Evolutionary conservation across 2,329 filamentous ascomycete species (phyloP), one percentile per base, ranked within the genome.

Genomic region (Pseudogymnoascus sp.): DNA sequence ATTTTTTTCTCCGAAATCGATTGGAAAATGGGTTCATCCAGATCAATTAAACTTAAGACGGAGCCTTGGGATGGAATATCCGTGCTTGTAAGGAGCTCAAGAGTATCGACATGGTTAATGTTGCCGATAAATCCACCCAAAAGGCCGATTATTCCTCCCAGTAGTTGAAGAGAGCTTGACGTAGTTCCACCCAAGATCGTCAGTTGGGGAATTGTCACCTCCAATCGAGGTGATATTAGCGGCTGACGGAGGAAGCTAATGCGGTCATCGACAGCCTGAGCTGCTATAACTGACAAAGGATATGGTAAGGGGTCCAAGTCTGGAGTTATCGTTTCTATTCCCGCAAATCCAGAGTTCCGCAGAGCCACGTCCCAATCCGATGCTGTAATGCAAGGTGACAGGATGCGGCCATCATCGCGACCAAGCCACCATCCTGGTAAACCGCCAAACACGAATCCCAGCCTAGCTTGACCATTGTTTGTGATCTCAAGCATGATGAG

Each of bases 401-500:
- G 15, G 15, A 22, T 38, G 6, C 59, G 53, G 22, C 60, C 61
- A 11, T 61, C 59, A 7, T 63, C 61, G 8, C 6, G 15, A 15
- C 61, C 63, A 20, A 60, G 11, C 59, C 59, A 64, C 63, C 61
- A 64, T n/a, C 59, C 63, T 7, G 63, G 57, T 7, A 64, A 20
- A 11, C 12, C 15, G 11, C 62, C 63, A 15, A 67, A 36, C 18
- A 58, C 35, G 12, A 61, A 30, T 18, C 38, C 38, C 15, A 18
- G 15, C 12, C 38, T 18, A 6, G 38, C 15, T 20, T 20, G 9
- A 1, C 36, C 33, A 9, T 30, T 57, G 37, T 60, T 37, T 12
- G 68, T 71, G 2, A 76, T 64, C 62, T 82, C 80, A 4, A 76
- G 62, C 0, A 80, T 50, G 1, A 82, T 37, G 0, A 83, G 67